Base-by-base conservation (phyloP, 306 rosid genomes). In the Parietaria judaica region DNA sequence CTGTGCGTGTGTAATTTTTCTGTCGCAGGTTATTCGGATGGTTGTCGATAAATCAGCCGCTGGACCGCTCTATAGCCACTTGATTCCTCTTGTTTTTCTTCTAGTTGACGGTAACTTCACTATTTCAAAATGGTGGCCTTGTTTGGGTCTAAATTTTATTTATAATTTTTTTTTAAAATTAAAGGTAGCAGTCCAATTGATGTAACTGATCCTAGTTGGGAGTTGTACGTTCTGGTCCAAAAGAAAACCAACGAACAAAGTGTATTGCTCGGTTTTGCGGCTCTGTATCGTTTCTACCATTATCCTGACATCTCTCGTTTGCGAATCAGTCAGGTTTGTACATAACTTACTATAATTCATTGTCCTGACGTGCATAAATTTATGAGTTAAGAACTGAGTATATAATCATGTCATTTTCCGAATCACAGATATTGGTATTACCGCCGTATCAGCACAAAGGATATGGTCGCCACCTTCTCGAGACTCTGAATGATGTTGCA, bases 171-270 rank as follows among this genome's bases (percentile, higher is more conserved):
- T 55, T 61, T 49, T 11, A 10, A 49, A 3, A 49, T 41, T 10
- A 49, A 49, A 91, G 98, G 98, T 54, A 82, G 95, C 79, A 87
- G 96, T 69, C 95, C 98, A 50, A 91, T 91, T 12, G 96, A 91
- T 66, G 84, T 91, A 10, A 61, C 75, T 56, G 98, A 91, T 77
- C 66, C 95, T 49, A 68, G 79, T 9, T 91, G 98, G 98, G 98
- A 91, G 84, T 54, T 91, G 82, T 91, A 87, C 70, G 70, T 83
- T 9, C 71, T 91, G 68, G 59, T 77, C 63, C 88, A 80, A 80
- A 85, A 74, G 82, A 72, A 67, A 76, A 74, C 60, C 45, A 74
- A 78, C 68, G 74, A 75, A 67, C 81, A 74, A 58, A 69, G 55
- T 68, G 53, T 64, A 65, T 69, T 92, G 78, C 80, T 85, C 66